These are phyloP conservation scores for Teratosphaeria destructans DNA, from an alignment of 2,329 filamentous ascomycete species.

Conservation along the genomic window DNA sequence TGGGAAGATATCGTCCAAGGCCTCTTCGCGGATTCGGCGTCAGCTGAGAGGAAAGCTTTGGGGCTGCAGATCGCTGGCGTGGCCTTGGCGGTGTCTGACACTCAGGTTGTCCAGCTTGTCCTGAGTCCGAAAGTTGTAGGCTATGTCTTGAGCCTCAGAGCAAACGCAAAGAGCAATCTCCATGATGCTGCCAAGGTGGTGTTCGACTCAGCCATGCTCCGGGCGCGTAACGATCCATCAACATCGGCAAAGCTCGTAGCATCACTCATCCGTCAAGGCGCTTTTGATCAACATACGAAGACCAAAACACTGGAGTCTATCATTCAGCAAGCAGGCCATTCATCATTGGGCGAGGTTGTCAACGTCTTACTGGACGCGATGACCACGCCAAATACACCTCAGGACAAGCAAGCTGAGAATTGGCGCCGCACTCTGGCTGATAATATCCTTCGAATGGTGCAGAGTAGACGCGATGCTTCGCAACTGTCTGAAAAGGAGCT, in stretches of 20 bases:
- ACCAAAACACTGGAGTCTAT: slow-evolving; percentile 74
- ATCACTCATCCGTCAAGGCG: slow-evolving; percentile 60
- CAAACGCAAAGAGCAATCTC: slow-evolving; percentile 65
- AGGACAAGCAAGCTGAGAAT: slow-evolving; percentile 34
- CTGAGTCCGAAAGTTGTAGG: slow-evolving; percentile 78
- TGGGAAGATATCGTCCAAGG: slow-evolving; percentile 82
- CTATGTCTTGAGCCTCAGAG: slow-evolving; percentile 73
- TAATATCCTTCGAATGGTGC: slow-evolving; percentile 41
- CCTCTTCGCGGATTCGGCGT: slow-evolving; percentile 71
- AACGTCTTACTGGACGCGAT: slow-evolving; percentile 41
- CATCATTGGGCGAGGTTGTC: slow-evolving; percentile 43
- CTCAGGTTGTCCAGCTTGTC: slow-evolving; percentile 45
- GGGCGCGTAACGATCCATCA: slow-evolving; percentile 51
- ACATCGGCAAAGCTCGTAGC: slow-evolving; percentile 52
- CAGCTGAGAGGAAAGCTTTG: slow-evolving; percentile 81
- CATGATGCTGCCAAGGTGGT: slow-evolving; percentile 69
- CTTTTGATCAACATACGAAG: slow-evolving; percentile 76
- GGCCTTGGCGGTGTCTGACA: slow-evolving; percentile 56
- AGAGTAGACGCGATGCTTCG: slow-evolving; percentile 22
- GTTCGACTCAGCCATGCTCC: slow-evolving; percentile 58
- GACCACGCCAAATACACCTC: slow-evolving; percentile 35
- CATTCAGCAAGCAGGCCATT: slow-evolving; percentile 48
- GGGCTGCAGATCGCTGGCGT: slow-evolving; percentile 73
- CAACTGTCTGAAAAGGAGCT: slow-evolving; percentile 9
- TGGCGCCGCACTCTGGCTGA: slow-evolving; percentile 44